phyloP scores from a whole-genome alignment of 1,284 basidiomycete genomes.

The Kwoniella shivajii region DNA sequence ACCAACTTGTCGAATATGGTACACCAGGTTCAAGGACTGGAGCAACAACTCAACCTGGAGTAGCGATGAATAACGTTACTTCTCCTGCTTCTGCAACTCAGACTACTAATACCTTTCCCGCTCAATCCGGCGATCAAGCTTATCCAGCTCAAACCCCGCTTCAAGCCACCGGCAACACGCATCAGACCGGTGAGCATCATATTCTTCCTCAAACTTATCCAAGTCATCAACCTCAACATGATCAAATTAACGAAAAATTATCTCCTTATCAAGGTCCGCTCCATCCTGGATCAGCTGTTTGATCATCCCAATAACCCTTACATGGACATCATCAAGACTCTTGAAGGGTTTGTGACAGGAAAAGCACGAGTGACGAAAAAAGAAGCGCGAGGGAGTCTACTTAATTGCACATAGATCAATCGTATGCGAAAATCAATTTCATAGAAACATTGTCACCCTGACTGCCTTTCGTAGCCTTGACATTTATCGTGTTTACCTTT shows the following conservation, averaged over 20 bases:
- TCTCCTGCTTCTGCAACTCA: background rate
- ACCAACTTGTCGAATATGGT: constrained; percentile 27
- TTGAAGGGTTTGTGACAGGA: background rate
- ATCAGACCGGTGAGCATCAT: background rate
- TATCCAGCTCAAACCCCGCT: background rate
- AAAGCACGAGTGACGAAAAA: no score
- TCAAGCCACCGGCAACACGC: background rate
- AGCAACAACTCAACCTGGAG: background rate
- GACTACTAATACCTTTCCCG: background rate
- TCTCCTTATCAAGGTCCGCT: constrained; percentile 4
- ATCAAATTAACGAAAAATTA: constrained; percentile 2
- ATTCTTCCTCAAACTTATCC: background rate
- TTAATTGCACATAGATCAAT: no score
- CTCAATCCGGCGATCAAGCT: background rate
- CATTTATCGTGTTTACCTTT: background rate
- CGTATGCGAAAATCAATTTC: no score
- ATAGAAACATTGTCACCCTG: no score
- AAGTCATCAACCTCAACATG: background rate
- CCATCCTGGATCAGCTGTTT: background rate
- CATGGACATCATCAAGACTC: no score
- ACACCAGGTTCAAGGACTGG: background rate
- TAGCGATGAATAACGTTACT: background rate
- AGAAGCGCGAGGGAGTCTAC: no score
- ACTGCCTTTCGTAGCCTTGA: no score
- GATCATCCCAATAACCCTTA: background rate